Evolutionary conservation across 768 basidiomycete genomes (phyloP).

Genomic region (Boletus reticulatus): DNA sequence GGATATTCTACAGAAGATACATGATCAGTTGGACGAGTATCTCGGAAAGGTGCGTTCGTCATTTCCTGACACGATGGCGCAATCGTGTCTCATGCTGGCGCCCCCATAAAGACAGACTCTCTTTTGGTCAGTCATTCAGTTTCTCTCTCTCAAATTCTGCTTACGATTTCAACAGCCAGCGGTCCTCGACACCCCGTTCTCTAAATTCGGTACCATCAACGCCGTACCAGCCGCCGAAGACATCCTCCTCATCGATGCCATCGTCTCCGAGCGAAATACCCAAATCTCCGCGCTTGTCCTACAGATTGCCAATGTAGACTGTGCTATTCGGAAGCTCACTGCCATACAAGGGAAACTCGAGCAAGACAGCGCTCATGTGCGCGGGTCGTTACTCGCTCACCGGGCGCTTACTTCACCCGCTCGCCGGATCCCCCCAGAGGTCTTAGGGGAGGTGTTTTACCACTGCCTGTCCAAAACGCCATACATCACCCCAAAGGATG

Average conservation of each 20-base stretch:
- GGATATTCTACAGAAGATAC: constrained; percentile 15
- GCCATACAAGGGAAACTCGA: constrained; percentile 18
- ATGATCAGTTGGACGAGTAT: constrained; percentile 19
- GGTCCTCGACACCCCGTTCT: constrained; percentile 21
- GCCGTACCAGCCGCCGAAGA: constrained; percentile 16
- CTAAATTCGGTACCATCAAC: constrained; percentile 5
- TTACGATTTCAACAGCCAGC: constrained; percentile 4
- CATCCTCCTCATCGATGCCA: constrained; percentile 10
- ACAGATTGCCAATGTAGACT: constrained; percentile 19
- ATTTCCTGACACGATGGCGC: constrained; percentile 26
- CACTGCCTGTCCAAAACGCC: constrained; percentile 24
- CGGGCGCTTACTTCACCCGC: constrained; percentile 20
- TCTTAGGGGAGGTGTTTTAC: constrained; percentile 30
- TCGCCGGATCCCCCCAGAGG: constrained; percentile 28
- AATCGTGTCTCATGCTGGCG: constrained; percentile 31
- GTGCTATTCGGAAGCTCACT: constrained; percentile 18
- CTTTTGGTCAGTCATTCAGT: constrained; percentile 17
- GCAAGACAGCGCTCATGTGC: constrained; percentile 14
- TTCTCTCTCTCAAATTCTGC: not conserved
- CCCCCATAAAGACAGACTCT: constrained; percentile 10
- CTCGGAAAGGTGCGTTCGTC: constrained; percentile 19
- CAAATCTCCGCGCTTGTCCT: constrained; percentile 20
- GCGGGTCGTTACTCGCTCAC: constrained; percentile 23
- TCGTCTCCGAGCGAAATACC: constrained; percentile 18
- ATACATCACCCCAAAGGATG: constrained; percentile 23